Base-by-base conservation (phyloP, 179 eudicot species). In the Spergularia azorica region DNA sequence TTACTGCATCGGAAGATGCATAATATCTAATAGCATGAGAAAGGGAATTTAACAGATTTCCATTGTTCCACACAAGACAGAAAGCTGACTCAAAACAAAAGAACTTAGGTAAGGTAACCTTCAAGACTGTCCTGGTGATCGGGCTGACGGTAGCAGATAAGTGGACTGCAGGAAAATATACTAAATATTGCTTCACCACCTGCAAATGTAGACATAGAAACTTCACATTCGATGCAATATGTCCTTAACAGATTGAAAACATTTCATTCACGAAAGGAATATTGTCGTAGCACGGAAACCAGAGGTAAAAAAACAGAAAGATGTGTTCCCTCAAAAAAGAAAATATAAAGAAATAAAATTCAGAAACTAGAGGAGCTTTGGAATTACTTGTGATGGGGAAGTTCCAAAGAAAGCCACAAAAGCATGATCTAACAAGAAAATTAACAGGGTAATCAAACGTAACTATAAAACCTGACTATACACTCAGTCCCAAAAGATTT, bases 71-170 rank as follows among this genome's bases (percentile, higher is more conserved):
- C 72, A 8, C 43, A 15, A 15, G 48, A 10, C 8, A 14, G 9
- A 0, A 65, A 55, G 66, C 32, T 1, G 26, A 58, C 17, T 20
- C 3, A 50, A 32, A 43, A 12, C 10, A 39, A 69, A 51, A 65
- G 62, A 75, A 21, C 48, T 20, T 43, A 57, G 54, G 63, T 67
- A 16, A 43, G 39, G 51, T 79, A 84, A 94, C 98, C 99, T 96
- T 96, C 64, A 96, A 85, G 75, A 96, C 99, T 58, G 99, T 96
- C 85, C 99, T 94, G 64, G 99, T 96, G 81, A 96, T 96, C 66
- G 99, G 99, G 86, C 99, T 96, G 76, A 96, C 90, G 77, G 92
- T 89, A 76, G 98, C 99, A 80, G 95, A 89, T 86, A 94, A 87
- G 75, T 85, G 92, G 71, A 96, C 84, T 70, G 84, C 88, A 13